Percentiles rank a stretch among this genome's conserved stretches.
Evolutionary conservation across 345 rosid genomes (phyloP).

Genomic region (Lenwebbia sp.): DNA sequence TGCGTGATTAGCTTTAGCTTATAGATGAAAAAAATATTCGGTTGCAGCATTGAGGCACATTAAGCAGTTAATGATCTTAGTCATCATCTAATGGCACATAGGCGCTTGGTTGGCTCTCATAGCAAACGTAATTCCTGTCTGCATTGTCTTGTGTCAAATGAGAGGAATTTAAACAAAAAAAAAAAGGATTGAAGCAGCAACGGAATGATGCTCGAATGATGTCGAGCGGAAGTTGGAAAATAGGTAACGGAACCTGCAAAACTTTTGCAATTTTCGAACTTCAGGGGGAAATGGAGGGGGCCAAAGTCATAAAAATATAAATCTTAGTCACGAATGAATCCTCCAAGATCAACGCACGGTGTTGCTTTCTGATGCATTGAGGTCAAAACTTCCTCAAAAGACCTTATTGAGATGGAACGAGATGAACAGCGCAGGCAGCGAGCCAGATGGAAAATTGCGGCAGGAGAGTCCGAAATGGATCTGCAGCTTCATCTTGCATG

Average conservation of each 20-base stretch:
- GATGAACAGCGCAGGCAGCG: neutral
- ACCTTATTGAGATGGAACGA: neutral
- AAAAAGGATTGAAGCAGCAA: neutral
- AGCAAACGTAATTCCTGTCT: neutral
- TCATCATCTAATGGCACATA: neutral
- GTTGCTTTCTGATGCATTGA: neutral
- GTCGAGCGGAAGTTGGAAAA: neutral
- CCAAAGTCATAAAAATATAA: neutral
- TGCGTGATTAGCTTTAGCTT: neutral
- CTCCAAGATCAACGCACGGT: neutral
- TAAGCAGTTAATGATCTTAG: neutral
- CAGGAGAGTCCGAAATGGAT: neutral
- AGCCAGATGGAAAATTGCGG: neutral
- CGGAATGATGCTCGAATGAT: neutral
- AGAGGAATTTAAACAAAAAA: neutral
- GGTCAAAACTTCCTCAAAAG: neutral
- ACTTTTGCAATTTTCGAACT: neutral
- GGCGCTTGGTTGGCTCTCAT: neutral
- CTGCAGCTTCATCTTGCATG: constrained; percentile 4
- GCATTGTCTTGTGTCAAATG: neutral
- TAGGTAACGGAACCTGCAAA: neutral
- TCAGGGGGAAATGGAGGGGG: neutral
- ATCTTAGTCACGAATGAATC: neutral
- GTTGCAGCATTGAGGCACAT: neutral
- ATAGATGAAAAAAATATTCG: neutral